These are phyloP conservation scores for Citrus unshiu DNA, from an alignment of 345 rosid genomes.

Conservation along the genomic window DNA sequence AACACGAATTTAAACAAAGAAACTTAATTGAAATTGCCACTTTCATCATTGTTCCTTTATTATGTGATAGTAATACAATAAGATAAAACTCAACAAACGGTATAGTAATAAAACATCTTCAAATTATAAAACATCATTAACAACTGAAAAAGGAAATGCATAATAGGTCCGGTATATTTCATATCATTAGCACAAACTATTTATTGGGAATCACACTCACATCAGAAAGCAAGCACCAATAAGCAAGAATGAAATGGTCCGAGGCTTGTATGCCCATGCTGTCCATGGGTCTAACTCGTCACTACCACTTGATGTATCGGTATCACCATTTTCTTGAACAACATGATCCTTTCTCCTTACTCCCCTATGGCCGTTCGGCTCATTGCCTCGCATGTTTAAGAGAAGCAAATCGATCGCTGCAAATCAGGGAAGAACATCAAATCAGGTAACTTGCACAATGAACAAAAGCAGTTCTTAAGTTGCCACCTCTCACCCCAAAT, in stretches of 20 bases:
- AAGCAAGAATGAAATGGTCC: constrained; percentile 78
- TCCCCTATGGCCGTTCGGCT: constrained; percentile 59
- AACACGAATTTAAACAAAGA: neutral
- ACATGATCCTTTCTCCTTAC: constrained; percentile 44
- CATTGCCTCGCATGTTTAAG: constrained; percentile 35
- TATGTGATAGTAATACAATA: neutral
- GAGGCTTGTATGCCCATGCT: constrained; percentile 99
- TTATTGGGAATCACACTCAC: constrained; percentile 41
- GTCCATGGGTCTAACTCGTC: constrained; percentile 97
- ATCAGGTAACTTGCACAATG: neutral
- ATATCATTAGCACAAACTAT: neutral
- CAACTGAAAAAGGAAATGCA: neutral
- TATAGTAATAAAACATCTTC: neutral
- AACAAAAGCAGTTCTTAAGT: neutral
- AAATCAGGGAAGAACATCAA: constrained; percentile 1
- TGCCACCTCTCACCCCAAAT: neutral
- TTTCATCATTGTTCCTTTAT: neutral
- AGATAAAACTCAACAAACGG: neutral
- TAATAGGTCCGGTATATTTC: neutral
- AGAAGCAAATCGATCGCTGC: constrained; percentile 26
- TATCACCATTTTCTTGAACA: constrained; percentile 53
- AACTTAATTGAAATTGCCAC: neutral
- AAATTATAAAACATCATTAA: neutral
- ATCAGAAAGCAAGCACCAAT: constrained; percentile 93
- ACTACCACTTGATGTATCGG: constrained; percentile 22